A percentile compares a stretch with the other conserved stretches of the same genome.
Evolutionary conservation across 208 protist genomes (phyloP).

Genomic region (Acanthamoeba royreba): DNA sequence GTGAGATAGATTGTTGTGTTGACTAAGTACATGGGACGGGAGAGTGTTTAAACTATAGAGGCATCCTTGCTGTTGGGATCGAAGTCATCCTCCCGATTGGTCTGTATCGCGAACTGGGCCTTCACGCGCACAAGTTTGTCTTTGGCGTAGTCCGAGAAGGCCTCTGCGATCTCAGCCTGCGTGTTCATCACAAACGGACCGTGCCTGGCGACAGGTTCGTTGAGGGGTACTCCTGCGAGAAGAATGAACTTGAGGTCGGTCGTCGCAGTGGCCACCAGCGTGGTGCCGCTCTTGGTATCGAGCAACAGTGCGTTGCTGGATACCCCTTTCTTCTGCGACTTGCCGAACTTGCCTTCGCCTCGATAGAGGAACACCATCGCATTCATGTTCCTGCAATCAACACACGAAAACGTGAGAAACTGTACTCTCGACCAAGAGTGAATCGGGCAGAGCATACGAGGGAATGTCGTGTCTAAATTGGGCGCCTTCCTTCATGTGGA

Average conservation of each 20-base stretch:
- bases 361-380: slow-evolving; percentile 66
- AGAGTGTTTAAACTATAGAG: no score
- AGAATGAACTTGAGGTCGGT: slow-evolving; percentile 60
- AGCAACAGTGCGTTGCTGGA: slow-evolving; percentile 5
- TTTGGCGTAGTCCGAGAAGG: slow-evolving; percentile 81
- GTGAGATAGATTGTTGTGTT: no score
- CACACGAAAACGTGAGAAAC: background rate
- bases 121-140: slow-evolving; percentile 51
- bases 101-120: no score
- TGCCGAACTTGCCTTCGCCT: slow-evolving; percentile 59
- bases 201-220: slow-evolving; percentile 86
- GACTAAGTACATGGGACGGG: no score
- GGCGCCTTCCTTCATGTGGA: slow-evolving; percentile 3
- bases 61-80: no score
- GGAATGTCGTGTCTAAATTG: slow-evolving; percentile 54
- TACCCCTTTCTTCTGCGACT: background rate
- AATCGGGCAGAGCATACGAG: background rate
- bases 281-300: background rate
- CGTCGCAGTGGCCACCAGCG: slow-evolving; percentile 17
- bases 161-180: slow-evolving; percentile 86
- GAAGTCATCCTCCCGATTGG: background rate
- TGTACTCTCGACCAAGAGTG: background rate
- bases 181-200: slow-evolving; percentile 95
- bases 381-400: background rate
- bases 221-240: slow-evolving; percentile 74